Base-by-base conservation (phyloP, 108 stramenopile genomes). In the Chaetoceros muelleri region DNA sequence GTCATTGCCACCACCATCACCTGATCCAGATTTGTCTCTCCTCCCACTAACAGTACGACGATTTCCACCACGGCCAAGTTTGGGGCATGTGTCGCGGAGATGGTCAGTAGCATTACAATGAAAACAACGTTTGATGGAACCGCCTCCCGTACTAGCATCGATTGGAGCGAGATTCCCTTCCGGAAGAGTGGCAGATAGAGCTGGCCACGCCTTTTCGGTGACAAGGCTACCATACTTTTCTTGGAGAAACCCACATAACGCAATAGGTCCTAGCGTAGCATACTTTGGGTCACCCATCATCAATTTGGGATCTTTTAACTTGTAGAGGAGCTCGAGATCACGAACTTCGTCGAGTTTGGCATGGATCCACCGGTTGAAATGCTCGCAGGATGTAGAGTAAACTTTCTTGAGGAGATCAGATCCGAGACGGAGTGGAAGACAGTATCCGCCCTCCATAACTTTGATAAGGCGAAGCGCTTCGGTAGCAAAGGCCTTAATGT, bases 361-460 rank as follows among this genome's bases (percentile, higher is more conserved):
- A 25, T n/a, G 24, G 1, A 58, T 21, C 2, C 23, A 24, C 7
- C 8, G 3, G 22, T 58, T 58, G 24, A 58, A 58, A 18, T 45
- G 1, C 40, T 58, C 24, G 45, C 57, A 3, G 2, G 40, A 46
- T 8, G 57, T 46, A 1, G 1, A 13, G 44, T 20, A 22, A 3
- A 45, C 2, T 25, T 58, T 58, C 16, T 24, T 16, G 1, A 58
- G 13, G 3, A 58, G 24, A 23, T 10, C 10, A 13, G 57, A 58
- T 1, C 44, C 2, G 13, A 40, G 8, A 40, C 13, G 5, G 13
- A 22, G 21, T 24, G 44, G 2, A 21, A 58, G 2, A 23, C 31
- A 30, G 25, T 45, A 58, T 1, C 25, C 57, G 1, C 40, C 34
- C 18, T 58, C 31, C 40, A 46, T 44, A n/a, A 58, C 25, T 18